phyloP scores from a whole-genome alignment of 495 filamentous ascomycete genomes.

The Chlorociboria aeruginascens region DNA sequence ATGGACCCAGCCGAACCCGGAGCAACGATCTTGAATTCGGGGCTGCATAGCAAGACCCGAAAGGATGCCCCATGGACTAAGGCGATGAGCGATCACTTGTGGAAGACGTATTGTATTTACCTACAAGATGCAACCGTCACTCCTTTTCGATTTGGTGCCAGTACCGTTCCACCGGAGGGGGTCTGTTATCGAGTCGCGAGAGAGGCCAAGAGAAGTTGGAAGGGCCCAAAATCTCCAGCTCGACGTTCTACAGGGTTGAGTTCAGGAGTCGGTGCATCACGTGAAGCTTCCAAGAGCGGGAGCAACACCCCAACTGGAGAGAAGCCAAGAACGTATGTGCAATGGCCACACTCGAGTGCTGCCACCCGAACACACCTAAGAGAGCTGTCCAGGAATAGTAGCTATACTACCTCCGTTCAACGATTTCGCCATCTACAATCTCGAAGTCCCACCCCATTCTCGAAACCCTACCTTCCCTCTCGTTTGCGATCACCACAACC shows the following conservation, averaged over 20 bases:
- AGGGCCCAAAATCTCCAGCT: conserved; percentile 32
- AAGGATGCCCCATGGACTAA: conserved; percentile 51
- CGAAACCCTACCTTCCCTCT: conserved; percentile 32
- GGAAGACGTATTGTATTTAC: conserved; percentile 82
- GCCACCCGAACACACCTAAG: conserved; percentile 74
- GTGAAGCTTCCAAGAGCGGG: conserved; percentile 34
- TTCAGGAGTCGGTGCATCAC: not conserved
- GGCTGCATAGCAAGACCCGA: conserved; percentile 14
- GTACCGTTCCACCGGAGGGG: conserved; percentile 74
- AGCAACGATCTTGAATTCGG: conserved; percentile 5
- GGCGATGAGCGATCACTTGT: conserved; percentile 86
- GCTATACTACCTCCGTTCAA: conserved; percentile 46
- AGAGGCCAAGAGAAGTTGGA: conserved; percentile 79
- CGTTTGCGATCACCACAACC: conserved; percentile 27
- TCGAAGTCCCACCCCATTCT: conserved; percentile 62
- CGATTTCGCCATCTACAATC: conserved; percentile 61
- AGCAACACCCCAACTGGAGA: conserved; percentile 52
- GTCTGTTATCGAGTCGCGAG: conserved; percentile 82
- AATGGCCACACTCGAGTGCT: conserved; percentile 75
- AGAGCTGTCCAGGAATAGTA: conserved; percentile 67
- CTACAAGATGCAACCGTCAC: conserved; percentile 87
- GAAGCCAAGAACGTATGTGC: conserved; percentile 21
- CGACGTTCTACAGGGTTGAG: conserved; percentile 6
- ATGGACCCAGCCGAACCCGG: not conserved
- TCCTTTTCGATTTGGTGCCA: conserved; percentile 83